Percentiles rank a stretch among this genome's conserved stretches.
phyloP scores from a whole-genome alignment of 2,329 filamentous ascomycete genomes.

The Colletotrichum acutatum region DNA sequence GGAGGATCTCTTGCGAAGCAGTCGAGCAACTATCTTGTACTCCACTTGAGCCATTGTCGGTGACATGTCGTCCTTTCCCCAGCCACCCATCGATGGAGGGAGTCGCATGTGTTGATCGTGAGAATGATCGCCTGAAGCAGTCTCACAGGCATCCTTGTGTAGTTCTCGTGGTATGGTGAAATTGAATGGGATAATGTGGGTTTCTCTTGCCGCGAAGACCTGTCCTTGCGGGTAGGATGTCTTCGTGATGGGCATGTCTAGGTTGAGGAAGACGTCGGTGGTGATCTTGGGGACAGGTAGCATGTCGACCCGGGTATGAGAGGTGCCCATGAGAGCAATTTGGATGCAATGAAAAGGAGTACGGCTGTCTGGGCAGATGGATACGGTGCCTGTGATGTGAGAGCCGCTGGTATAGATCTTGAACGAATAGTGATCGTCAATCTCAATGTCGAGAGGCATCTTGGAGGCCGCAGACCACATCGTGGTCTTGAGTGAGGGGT shows the following conservation, averaged over 20 bases:
- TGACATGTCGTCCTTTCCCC: conserved; percentile 64
- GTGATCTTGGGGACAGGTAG: conserved; percentile 59
- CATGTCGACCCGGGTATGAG: conserved; percentile 62
- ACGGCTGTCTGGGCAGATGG: conserved; percentile 56
- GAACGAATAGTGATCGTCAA: conserved; percentile 64
- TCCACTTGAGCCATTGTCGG: conserved; percentile 65
- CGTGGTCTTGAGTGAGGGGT: not conserved
- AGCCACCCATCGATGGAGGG: conserved; percentile 64
- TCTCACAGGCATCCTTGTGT: conserved; percentile 66
- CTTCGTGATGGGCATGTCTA: conserved; percentile 63
- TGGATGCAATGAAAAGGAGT: conserved; percentile 62
- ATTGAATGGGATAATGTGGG: conserved; percentile 66
- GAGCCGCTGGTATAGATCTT: conserved; percentile 67
- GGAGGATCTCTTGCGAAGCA: conserved; percentile 42
- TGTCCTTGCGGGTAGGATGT: conserved; percentile 57
- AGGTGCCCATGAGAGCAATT: conserved; percentile 62
- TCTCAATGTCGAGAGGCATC: conserved; percentile 55
- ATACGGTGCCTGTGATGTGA: conserved; percentile 58
- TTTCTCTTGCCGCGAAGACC: conserved; percentile 57
- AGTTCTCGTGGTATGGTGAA: conserved; percentile 68
- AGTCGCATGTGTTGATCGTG: conserved; percentile 63
- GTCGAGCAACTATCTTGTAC: conserved; percentile 62
- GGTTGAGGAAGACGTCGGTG: conserved; percentile 65
- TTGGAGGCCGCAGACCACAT: conserved; percentile 39
- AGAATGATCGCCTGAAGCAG: conserved; percentile 56